Evolutionary conservation across 352 stramenopile species (phyloP).

Genomic region (Globisporangium sylvaticum): DNA sequence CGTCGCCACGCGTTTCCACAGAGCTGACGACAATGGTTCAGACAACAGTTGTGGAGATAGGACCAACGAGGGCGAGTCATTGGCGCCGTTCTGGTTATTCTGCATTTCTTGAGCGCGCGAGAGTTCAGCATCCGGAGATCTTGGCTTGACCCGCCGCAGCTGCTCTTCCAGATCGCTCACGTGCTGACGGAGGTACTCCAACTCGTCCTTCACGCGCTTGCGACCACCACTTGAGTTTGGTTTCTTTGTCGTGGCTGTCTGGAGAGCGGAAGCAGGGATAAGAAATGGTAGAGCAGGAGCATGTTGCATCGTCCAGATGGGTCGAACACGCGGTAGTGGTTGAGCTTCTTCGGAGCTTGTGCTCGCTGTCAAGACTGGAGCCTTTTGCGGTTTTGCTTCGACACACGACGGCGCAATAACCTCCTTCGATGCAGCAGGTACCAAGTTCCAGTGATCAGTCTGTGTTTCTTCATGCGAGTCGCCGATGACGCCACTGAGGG

Average conservation of each 20-base stretch:
- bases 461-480: not conserved
- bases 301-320: not conserved
- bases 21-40: not conserved
- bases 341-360: too few relatives aligned
- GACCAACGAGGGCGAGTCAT: too few relatives aligned
- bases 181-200: conserved; percentile 3
- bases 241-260: not conserved
- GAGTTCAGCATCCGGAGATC: too few relatives aligned
- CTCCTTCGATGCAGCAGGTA: not conserved
- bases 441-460: not conserved
- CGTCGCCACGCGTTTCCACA: conserved; percentile 4
- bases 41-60: not conserved
- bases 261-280: not conserved
- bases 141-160: not conserved
- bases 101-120: too few relatives aligned
- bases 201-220: conserved; percentile 4
- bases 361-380: too few relatives aligned
- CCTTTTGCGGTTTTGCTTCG: not conserved
- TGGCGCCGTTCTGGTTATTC: too few relatives aligned
- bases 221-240: not conserved
- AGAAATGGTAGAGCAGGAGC: not conserved
- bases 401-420: not conserved
- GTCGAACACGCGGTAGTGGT: not conserved
- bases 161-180: conserved; percentile 8
- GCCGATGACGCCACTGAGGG: not conserved